A percentile compares a stretch with the other conserved stretches of the same genome.
phyloP scores from a whole-genome alignment of 176 grass and related monocot genomes.

The Panicum miliaceum region DNA sequence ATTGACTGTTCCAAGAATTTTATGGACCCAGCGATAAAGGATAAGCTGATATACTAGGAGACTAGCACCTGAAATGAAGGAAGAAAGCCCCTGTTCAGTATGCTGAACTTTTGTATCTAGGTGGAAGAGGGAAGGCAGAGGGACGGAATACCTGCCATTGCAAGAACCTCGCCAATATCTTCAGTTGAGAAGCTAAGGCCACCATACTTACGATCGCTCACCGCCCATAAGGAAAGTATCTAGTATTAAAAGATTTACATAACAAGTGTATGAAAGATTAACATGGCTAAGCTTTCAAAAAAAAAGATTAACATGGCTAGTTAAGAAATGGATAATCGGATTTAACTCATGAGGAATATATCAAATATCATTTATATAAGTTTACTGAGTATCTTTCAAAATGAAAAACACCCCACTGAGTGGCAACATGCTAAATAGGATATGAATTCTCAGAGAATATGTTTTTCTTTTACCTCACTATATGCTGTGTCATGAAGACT shows the following conservation, averaged over 20 bases:
- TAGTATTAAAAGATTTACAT: conserved; percentile 30
- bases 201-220: conserved; percentile 64
- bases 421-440: not conserved
- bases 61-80: conserved; percentile 52
- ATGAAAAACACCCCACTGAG: not conserved
- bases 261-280: too few species aligned
- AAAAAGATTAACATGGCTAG: too few species aligned
- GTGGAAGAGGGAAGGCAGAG: not conserved
- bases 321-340: too few species aligned
- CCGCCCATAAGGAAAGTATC: conserved; percentile 82
- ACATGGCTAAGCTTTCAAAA: too few species aligned
- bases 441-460: not conserved
- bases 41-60: conserved; percentile 69
- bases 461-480: conserved; percentile 58
- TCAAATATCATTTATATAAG: not conserved
- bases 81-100: too few species aligned
- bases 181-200: conserved; percentile 70
- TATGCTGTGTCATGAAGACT: conserved; percentile 83
- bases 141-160: conserved; percentile 60
- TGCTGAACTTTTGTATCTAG: too few species aligned
- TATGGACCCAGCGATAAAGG: conserved; percentile 61
- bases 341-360: too few species aligned
- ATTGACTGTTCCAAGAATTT: conserved; percentile 50
- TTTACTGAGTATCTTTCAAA: not conserved
- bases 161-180: conserved; percentile 70